Conservation (phyloP, 352 stramenopile species). For the Halophytophthora batemanensis region DNA sequence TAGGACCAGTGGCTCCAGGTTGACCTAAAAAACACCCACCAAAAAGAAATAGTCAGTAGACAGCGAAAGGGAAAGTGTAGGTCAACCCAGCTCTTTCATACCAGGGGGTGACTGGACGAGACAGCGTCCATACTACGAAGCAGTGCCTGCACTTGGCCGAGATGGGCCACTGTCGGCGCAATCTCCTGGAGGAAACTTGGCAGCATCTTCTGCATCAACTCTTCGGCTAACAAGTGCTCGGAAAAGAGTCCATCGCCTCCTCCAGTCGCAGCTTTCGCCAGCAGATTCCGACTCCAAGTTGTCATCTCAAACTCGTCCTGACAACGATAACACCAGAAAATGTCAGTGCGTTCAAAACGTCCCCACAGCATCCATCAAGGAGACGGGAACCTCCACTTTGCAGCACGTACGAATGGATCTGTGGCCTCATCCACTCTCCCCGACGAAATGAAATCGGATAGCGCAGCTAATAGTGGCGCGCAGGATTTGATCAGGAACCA, state of each 20-base stretch:
- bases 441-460: slow-evolving; percentile 48
- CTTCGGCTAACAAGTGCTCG: slow-evolving; percentile 14
- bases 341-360: neutral
- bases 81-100: slow-evolving; percentile 3
- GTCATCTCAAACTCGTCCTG: slow-evolving; percentile 50
- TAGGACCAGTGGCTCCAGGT: slow-evolving; percentile 16
- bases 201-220: slow-evolving; percentile 21
- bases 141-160: slow-evolving; percentile 39
- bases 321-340: neutral
- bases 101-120: slow-evolving; percentile 17
- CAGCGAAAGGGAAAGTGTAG: too few relatives aligned
- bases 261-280: slow-evolving; percentile 20
- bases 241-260: slow-evolving; percentile 33
- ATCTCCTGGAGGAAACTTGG: slow-evolving; percentile 31
- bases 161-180: slow-evolving; percentile 19
- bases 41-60: neutral
- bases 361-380: neutral
- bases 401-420: slow-evolving; percentile 53
- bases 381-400: neutral
- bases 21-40: slow-evolving; percentile 8
- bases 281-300: slow-evolving; percentile 33
- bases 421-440: slow-evolving; percentile 40
- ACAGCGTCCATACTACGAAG: slow-evolving; percentile 31
- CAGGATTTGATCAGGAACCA: slow-evolving; percentile 61
- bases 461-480: slow-evolving; percentile 42